Base-by-base conservation (phyloP, 108 stramenopile species). In the Pseudonitzschia multiseries region DNA sequence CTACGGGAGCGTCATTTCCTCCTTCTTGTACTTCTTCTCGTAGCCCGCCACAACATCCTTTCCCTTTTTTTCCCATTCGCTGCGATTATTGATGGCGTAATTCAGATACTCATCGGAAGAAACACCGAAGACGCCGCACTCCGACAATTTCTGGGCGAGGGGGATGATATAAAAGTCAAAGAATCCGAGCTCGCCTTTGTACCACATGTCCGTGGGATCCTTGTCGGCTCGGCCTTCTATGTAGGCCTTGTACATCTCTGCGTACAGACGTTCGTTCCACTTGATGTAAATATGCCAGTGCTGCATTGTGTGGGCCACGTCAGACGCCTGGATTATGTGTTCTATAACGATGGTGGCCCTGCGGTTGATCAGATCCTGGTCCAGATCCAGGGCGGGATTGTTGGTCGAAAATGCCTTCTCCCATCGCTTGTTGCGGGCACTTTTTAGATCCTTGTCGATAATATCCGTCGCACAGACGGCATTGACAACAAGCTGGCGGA, bases 231-330 rank as follows among this genome's bases (percentile, higher is more conserved):
- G 53, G 21, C 83, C 78, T 14, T 72, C 74, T 26, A 60, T 28
- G 56, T 71, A 75, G 20, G 81, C 83, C 70, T 53, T 46, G 20
- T 65, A 77, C 59, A 85, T 71, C 57, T 85, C 84, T 15, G 65
- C 57, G 60, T 77, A 85, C 33, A 85, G 69, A 10, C 75, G 79
- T 46, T 71, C 77, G 59, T 85, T 85, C 84, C 84, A 85, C 52
- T 82, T 85, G 17, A 71, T 63, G 44, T 83, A 85, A 20, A 81
- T 84, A 12, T 75, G 79, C 79, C 79, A 85, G 59, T 82, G 79
- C 65, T 85, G 84, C 81, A 85, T 85, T 8, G 84, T 83, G 42
- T 85, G 84, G 29, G 84, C 79, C 18, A 85, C 78, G 78, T 85
- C 84, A 4, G 84, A 75, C 29, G 81, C 84, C 69, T 81, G 81